Percentiles rank a stretch among this genome's conserved stretches.
Evolutionary conservation across 2,329 filamentous ascomycete genomes (phyloP).

Genomic region (Purpureocillium lavendulum): DNA sequence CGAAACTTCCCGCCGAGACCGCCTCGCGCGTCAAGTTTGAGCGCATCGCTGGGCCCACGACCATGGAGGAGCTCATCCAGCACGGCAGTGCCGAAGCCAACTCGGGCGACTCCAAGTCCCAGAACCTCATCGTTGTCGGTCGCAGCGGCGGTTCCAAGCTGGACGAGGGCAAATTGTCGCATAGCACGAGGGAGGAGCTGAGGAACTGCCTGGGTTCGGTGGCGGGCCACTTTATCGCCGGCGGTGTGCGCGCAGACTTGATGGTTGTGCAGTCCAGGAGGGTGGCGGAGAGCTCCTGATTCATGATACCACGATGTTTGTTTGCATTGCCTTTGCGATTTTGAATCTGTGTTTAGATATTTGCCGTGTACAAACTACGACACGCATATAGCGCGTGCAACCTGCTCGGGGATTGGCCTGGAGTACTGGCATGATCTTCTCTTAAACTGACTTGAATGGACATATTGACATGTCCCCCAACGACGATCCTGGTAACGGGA

Average conservation of each 20-base stretch:
- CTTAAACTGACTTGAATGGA: too few relatives aligned
- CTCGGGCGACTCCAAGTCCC: conserved; percentile 2
- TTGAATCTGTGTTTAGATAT: too few relatives aligned
- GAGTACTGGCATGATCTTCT: too few relatives aligned
- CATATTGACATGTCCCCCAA: too few relatives aligned
- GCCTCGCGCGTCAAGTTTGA: conserved; percentile 13
- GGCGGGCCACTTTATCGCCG: conserved; percentile 13
- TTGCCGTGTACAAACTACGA: too few relatives aligned
- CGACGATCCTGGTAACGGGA: too few relatives aligned
- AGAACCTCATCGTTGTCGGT: conserved; percentile 15
- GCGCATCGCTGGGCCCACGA: conserved; percentile 6
- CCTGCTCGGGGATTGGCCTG: too few relatives aligned
- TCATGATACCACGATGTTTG: not conserved
- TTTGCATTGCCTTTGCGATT: not conserved
- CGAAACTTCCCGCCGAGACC: conserved; percentile 5
- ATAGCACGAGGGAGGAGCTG: conserved; percentile 10
- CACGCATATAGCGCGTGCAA: too few relatives aligned
- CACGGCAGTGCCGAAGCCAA: conserved; percentile 8
- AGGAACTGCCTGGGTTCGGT: conserved; percentile 13
- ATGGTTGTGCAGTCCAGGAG: conserved; percentile 22
- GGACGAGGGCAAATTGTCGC: conserved; percentile 13
- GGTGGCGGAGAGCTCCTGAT: not conserved
- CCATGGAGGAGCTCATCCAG: conserved; percentile 14
- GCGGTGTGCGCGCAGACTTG: conserved; percentile 13
- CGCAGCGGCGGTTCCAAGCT: conserved; percentile 9